Percentiles rank a stretch among this genome's conserved stretches.
phyloP scores from a whole-genome alignment of 1,139 yeast species.

The Candida sanyaensis region DNA sequence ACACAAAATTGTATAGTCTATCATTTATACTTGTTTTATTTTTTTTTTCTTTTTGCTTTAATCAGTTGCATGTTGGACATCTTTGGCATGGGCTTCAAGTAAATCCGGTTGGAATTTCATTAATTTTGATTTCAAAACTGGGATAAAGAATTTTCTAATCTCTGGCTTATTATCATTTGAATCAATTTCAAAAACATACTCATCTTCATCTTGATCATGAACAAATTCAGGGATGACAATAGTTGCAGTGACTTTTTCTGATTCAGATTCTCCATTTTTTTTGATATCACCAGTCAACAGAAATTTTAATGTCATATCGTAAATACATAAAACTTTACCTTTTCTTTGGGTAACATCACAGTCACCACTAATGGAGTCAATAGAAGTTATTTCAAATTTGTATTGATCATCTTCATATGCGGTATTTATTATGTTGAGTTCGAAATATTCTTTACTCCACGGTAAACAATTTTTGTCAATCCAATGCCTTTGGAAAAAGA shows the following conservation, averaged over 20 bases:
- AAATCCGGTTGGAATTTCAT: slow-evolving; percentile 62
- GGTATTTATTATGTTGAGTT: slow-evolving; percentile 41
- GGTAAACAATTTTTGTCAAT: slow-evolving; percentile 77
- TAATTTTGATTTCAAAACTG: slow-evolving; percentile 50
- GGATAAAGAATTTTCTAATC: slow-evolving; percentile 50
- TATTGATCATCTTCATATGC: slow-evolving; percentile 34
- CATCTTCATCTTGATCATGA: slow-evolving; percentile 71
- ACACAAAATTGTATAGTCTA: not conserved
- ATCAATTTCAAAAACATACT: slow-evolving; percentile 55
- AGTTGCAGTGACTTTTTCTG: slow-evolving; percentile 33
- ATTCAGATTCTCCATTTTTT: slow-evolving; percentile 21
- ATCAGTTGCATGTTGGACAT: slow-evolving; percentile 51
- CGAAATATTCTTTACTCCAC: slow-evolving; percentile 67
- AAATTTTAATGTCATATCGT: slow-evolving; percentile 60
- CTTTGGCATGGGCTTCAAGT: slow-evolving; percentile 59
- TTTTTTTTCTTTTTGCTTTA: too few species aligned
- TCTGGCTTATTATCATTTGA: slow-evolving; percentile 38
- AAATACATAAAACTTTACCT: slow-evolving; percentile 75
- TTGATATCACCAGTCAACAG: slow-evolving; percentile 34
- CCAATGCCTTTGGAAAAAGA: slow-evolving; percentile 63
- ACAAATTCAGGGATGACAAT: slow-evolving; percentile 64
- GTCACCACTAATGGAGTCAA: slow-evolving; percentile 62
- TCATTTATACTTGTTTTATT: too few species aligned
- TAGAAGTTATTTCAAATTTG: slow-evolving; percentile 34
- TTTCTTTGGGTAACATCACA: slow-evolving; percentile 82